Evolutionary conservation across 345 rosid species (phyloP).

Genomic region (Camelina sativa): DNA sequence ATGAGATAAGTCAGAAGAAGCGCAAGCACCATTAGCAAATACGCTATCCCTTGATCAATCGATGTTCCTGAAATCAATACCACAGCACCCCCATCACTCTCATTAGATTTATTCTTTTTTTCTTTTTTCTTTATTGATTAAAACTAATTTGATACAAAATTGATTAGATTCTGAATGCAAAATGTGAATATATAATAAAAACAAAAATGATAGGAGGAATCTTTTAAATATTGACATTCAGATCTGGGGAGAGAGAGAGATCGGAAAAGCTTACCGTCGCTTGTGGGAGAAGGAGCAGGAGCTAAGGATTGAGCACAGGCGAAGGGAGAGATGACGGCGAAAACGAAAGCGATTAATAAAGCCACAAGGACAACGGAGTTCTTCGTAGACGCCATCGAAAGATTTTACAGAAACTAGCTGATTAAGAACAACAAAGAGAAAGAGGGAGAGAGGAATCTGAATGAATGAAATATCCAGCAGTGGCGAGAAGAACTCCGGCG

Average conservation of each 20-base stretch:
- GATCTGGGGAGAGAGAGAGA: not conserved
- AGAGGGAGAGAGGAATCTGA: not conserved
- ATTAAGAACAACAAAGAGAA: too few species aligned
- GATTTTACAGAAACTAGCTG: too few species aligned
- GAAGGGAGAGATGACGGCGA: slow-evolving; percentile 43
- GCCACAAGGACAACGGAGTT: slow-evolving; percentile 40
- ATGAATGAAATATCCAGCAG: too few species aligned
- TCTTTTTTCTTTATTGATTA: too few species aligned
- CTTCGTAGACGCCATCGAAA: slow-evolving; percentile 36
- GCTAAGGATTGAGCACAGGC: slow-evolving; percentile 49
- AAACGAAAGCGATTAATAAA: slow-evolving; percentile 36
- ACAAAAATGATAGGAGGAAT: not conserved
- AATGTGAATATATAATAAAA: not conserved
- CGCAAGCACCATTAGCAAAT: slow-evolving; percentile 67
- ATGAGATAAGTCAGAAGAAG: slow-evolving; percentile 67
- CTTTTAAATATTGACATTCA: not conserved
- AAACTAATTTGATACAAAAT: not conserved
- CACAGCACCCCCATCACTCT: not conserved
- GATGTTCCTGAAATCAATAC: slow-evolving; percentile 50
- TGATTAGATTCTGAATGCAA: not conserved
- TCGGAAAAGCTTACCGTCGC: slow-evolving; percentile 52
- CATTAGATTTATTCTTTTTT: too few species aligned
- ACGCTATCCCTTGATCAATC: slow-evolving; percentile 71
- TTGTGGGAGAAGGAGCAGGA: slow-evolving; percentile 66
- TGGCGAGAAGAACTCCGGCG: not conserved